Percentiles rank a stretch among this genome's conserved stretches.
Evolutionary conservation across 306 rosid species (phyloP).

Genomic region (Trifolium dubium): DNA sequence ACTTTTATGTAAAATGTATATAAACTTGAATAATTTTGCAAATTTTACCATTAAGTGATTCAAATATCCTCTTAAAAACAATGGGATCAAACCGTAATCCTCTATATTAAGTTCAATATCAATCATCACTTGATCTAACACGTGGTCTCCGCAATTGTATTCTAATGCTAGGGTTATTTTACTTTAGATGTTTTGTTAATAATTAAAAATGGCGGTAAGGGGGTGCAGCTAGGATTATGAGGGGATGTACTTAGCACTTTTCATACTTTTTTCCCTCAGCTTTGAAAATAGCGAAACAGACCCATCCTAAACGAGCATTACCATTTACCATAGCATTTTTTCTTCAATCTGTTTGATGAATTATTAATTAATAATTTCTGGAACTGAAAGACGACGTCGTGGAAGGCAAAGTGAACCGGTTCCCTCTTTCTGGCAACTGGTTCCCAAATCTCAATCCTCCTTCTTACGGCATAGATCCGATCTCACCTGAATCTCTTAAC

Average conservation of each 20-base stretch:
- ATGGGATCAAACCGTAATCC: too few species aligned
- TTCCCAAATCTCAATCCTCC: conserved; percentile 35
- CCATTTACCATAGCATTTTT: background rate
- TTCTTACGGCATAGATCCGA: conserved; percentile 49
- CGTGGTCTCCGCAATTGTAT: too few species aligned
- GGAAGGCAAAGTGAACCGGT: conserved; percentile 16
- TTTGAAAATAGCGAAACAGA: too few species aligned
- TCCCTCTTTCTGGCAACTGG: conserved; percentile 29
- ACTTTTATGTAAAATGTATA: too few species aligned
- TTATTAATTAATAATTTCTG: background rate
- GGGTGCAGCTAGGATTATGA: background rate
- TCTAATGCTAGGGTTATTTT: too few species aligned
- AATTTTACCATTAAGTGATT: too few species aligned
- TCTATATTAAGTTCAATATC: too few species aligned
- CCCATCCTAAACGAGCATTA: too few species aligned
- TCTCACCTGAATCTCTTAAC: conserved; percentile 28
- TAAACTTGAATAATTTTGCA: too few species aligned
- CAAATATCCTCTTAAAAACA: too few species aligned
- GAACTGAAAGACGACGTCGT: conserved; percentile 47
- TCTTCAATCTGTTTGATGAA: background rate
- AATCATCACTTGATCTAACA: too few species aligned
- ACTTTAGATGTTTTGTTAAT: too few species aligned
- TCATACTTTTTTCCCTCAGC: background rate
- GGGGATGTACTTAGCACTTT: background rate
- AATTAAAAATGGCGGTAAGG: background rate